Evolutionary conservation across 2,329 filamentous ascomycete genomes (phyloP), one percentile per base, ranked within the genome.

Genomic region (Davidsoniella australis): DNA sequence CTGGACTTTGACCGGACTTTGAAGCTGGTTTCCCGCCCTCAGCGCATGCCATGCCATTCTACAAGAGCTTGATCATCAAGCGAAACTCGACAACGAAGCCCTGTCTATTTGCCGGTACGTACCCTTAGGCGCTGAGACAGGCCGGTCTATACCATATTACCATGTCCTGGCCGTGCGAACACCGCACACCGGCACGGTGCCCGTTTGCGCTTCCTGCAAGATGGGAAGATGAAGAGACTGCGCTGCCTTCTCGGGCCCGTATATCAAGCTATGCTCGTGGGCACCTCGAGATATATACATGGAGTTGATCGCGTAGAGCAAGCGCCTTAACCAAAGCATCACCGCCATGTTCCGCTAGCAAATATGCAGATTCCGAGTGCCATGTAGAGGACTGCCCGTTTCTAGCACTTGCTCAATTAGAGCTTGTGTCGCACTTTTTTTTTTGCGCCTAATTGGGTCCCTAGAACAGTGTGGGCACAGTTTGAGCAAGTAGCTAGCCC

Each of bases 371-470:
- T 33, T 33, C 29, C 29, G 29, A 33, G 29, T 33, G 29, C 29
- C 12, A 33, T 9, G 29, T 9, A 33, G 29, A 33, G 12, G 12
- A 33, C 29, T 33, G 29, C 29, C 6, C 9, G 37, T 24, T 24
- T 26, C 18, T 39, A 7, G 12, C 17, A 17, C 18, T 16, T 20
- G 39, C 39, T 36, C 40, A 18, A 37, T 33, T 20, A 24, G 45
- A 33, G 48, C 16, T 41, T 45, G 42, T 47, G 51, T 53, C 51
- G 51, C 51, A 53, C 51, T 49, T 53, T 50, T 50, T 50, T 50
- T 53, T 53, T 23, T 53, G 51, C 51, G 51, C 51, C 51, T 44
- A 53, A 53, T 47, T 23, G 20, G 51, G 47, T 29, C 36, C 47
- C 44, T 40, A 53, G 49, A 39, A 53, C 51, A 53, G 51, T 53